Conservation (phyloP, 2,329 filamentous ascomycete genomes). For the Arachnomyces sp. region DNA sequence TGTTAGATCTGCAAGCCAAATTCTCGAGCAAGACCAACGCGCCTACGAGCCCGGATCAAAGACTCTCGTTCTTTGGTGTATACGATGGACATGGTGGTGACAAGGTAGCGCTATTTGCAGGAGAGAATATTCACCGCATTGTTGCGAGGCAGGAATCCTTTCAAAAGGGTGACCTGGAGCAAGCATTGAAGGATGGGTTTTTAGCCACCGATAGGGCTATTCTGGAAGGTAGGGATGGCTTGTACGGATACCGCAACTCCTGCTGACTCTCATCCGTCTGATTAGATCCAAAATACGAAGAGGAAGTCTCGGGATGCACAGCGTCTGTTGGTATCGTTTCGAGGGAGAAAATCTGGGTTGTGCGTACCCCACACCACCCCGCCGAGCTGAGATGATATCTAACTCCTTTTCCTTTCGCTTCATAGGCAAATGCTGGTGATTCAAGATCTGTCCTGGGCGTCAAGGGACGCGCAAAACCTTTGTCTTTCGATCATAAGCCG, state of each 20-base stretch:
- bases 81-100: constrained; percentile 97
- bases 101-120: constrained; percentile 88
- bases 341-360: constrained; percentile 86
- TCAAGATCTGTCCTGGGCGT: constrained; percentile 91
- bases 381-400: constrained; percentile 3
- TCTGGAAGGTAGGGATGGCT: constrained; percentile 65
- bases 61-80: constrained; percentile 92
- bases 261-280: constrained; percentile 10
- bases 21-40: constrained; percentile 44
- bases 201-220: constrained; percentile 93
- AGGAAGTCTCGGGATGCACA: constrained; percentile 96
- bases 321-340: constrained; percentile 86
- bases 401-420: constrained; percentile 5
- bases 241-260: neutral
- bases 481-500: constrained; percentile 99
- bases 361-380: constrained; percentile 48
- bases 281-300: constrained; percentile 89
- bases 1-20: constrained; percentile 74
- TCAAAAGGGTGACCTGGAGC: constrained; percentile 82
- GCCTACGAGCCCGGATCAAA: constrained; percentile 59
- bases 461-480: constrained; percentile 91
- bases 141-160: constrained; percentile 92
- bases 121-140: constrained; percentile 89
- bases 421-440: constrained; percentile 90
- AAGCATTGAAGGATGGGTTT: constrained; percentile 95